Conservation (phyloP, 2,329 filamentous ascomycete genomes). For the Calonectria pauciramosa region DNA sequence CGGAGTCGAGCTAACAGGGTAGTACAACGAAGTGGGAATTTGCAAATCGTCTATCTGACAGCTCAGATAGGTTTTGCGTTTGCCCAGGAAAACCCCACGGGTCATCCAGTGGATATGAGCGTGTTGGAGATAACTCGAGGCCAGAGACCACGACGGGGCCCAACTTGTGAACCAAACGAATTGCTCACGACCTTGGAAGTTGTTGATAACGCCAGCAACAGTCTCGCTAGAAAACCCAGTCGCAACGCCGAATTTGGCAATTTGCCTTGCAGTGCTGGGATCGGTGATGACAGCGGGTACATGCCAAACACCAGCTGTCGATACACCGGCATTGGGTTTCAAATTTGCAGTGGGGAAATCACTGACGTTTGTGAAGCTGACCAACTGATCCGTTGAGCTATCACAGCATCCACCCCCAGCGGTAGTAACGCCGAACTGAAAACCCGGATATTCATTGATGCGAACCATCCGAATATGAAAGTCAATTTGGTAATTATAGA, state of each 20-base stretch:
- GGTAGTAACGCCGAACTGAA: slow-evolving; percentile 21
- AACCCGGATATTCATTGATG: slow-evolving; percentile 29
- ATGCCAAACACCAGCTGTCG: slow-evolving; percentile 32
- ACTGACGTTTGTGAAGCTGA: slow-evolving; percentile 27
- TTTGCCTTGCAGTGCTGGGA: slow-evolving; percentile 14
- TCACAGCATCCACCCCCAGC: slow-evolving; percentile 3
- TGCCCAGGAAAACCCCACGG: slow-evolving; percentile 32
- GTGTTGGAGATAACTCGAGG: slow-evolving; percentile 30
- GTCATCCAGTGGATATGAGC: slow-evolving; percentile 35
- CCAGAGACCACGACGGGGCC: slow-evolving; percentile 32
- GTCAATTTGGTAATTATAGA: slow-evolving; percentile 27
- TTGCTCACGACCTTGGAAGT: slow-evolving; percentile 30
- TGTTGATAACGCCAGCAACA: slow-evolving; percentile 32
- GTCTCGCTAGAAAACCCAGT: slow-evolving; percentile 22
- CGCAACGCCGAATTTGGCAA: slow-evolving; percentile 31
- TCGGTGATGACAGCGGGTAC: slow-evolving; percentile 30
- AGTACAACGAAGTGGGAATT: slow-evolving; percentile 27
- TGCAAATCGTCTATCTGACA: slow-evolving; percentile 33
- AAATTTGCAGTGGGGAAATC: slow-evolving; percentile 33
- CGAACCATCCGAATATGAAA: slow-evolving; percentile 30
- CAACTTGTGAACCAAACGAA: slow-evolving; percentile 32
- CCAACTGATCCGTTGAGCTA: slow-evolving; percentile 14
- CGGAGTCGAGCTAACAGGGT: slow-evolving; percentile 22
- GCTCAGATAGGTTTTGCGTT: slow-evolving; percentile 32
- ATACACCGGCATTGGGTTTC: slow-evolving; percentile 26